phyloP scores from a whole-genome alignment of 306 rosid species.

The Rosa multiflora region DNA sequence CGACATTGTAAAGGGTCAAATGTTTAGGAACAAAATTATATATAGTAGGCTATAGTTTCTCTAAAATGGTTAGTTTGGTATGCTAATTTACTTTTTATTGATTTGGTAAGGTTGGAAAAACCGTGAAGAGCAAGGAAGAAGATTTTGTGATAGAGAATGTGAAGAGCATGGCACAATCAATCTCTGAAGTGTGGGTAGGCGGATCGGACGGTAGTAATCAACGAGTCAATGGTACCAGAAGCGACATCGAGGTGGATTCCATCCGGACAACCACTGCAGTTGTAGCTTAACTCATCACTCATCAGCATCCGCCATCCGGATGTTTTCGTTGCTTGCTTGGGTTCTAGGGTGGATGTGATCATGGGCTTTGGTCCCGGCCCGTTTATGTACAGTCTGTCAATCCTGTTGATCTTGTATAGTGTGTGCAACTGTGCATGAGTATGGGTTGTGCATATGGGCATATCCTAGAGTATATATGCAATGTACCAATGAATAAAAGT shows the following conservation, averaged over 20 bases:
- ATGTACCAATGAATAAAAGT: slow-evolving; percentile 6
- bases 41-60: neutral
- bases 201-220: slow-evolving; percentile 29
- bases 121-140: slow-evolving; percentile 50
- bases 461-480: neutral
- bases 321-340: slow-evolving; percentile 3
- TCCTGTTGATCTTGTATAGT: neutral
- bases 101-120: slow-evolving; percentile 59
- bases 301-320: neutral
- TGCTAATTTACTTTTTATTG: neutral
- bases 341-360: neutral
- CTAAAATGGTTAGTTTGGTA: neutral
- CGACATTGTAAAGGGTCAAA: neutral
- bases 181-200: slow-evolving; percentile 63
- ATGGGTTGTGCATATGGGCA: slow-evolving; percentile 17
- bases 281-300: slow-evolving; percentile 45
- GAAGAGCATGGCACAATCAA: slow-evolving; percentile 35
- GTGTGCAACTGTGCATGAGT: neutral
- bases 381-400: neutral
- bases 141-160: slow-evolving; percentile 59
- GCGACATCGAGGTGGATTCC: slow-evolving; percentile 50
- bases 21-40: neutral
- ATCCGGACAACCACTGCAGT: slow-evolving; percentile 42
- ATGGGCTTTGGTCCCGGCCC: neutral
- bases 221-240: slow-evolving; percentile 40